Evolutionary conservation across 2,329 filamentous ascomycete species (phyloP).

Genomic region (Dactylellina drechsleri): DNA sequence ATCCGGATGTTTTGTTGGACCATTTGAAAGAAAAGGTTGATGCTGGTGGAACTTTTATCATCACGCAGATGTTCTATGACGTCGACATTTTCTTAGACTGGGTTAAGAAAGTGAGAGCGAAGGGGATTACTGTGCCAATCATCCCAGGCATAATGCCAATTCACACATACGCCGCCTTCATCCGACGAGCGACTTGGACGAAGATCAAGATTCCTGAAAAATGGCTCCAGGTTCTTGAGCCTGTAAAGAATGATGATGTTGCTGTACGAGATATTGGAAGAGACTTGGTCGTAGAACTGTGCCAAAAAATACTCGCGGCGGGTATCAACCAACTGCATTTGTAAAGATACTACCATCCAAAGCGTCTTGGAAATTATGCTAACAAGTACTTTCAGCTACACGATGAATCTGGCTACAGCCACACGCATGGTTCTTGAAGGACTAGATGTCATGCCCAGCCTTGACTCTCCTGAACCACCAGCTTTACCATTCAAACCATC

Average conservation of each 20-base stretch:
- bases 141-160: slow-evolving; percentile 93
- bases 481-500: slow-evolving; percentile 97
- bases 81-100: slow-evolving; percentile 92
- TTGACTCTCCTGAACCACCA: slow-evolving; percentile 81
- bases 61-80: slow-evolving; percentile 99
- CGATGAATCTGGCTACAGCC: slow-evolving; percentile 96
- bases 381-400: slow-evolving; percentile 71
- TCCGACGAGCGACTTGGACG: slow-evolving; percentile 90
- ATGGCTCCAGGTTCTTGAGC: slow-evolving; percentile 85
- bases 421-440: slow-evolving; percentile 95
- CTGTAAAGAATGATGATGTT: slow-evolving; percentile 95
- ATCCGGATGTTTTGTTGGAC: slow-evolving; percentile 84
- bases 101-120: slow-evolving; percentile 84
- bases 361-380: slow-evolving; percentile 5
- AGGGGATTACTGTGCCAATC: slow-evolving; percentile 84
- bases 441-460: slow-evolving; percentile 80
- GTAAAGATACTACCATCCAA: slow-evolving; percentile 62
- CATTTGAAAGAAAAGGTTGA: slow-evolving; percentile 98
- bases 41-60: slow-evolving; percentile 89
- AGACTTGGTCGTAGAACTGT: slow-evolving; percentile 86
- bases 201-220: slow-evolving; percentile 81
- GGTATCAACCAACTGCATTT: slow-evolving; percentile 93
- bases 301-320: slow-evolving; percentile 80
- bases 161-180: slow-evolving; percentile 91
- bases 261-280: slow-evolving; percentile 91